These are phyloP conservation scores for Monilinia polystroma DNA, from an alignment of 2,329 filamentous ascomycete species.

Conservation along the genomic window DNA sequence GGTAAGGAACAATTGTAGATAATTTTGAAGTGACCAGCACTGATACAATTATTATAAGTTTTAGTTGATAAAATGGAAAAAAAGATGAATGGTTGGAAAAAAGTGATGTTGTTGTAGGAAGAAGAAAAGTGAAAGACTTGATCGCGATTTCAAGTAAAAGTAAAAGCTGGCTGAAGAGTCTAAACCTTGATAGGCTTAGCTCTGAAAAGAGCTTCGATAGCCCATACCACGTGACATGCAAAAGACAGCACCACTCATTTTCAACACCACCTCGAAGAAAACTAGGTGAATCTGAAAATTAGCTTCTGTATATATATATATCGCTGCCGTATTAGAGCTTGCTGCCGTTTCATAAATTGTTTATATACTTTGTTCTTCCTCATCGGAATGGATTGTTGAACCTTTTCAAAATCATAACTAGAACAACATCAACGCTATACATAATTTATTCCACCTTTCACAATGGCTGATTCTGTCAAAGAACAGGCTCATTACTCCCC, in stretches of 20 bases:
- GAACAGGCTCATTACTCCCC: constrained; percentile 75
- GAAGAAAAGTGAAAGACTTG: constrained; percentile 7
- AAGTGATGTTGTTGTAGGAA: neutral
- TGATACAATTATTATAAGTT: constrained; percentile 22
- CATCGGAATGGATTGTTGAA: constrained; percentile 2
- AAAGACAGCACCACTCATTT: neutral
- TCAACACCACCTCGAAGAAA: neutral
- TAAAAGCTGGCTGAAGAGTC: constrained; percentile 2
- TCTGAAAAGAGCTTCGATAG: neutral
- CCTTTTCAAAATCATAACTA: neutral
- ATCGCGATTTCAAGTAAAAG: constrained; percentile 11
- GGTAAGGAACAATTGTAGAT: constrained; percentile 12
- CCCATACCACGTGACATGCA: neutral
- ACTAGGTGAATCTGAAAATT: neutral
- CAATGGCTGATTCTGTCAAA: constrained; percentile 31
- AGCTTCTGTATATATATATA: constrained; percentile 12
- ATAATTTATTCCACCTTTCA: neutral
- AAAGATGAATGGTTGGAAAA: constrained; percentile 18
- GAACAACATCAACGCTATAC: neutral
- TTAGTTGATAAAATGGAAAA: neutral
- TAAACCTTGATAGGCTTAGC: constrained; percentile 8
- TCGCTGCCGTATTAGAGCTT: neutral
- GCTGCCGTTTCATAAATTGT: neutral
- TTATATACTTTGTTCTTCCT: neutral
- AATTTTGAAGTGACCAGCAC: constrained; percentile 39